Base-by-base conservation (phyloP, 441 rosid genomes). In the Lepidium campestre region DNA sequence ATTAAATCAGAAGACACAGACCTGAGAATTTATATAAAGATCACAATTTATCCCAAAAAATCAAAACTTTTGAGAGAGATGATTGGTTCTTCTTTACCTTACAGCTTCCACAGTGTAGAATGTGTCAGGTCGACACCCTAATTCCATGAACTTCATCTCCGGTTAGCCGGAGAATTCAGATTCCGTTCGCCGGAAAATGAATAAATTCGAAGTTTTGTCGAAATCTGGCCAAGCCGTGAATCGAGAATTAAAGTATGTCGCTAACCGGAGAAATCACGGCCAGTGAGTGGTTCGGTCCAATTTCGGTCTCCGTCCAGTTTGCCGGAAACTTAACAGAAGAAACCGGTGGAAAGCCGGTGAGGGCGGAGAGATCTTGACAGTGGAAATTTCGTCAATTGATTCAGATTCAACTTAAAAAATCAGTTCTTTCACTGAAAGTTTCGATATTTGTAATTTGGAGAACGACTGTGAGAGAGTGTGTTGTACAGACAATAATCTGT, bases 141-240 rank as follows among this genome's bases (percentile, higher is more conserved):
- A 80, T 60, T 85, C 84, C 90, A 87, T 87, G 56, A 80, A 85
- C 83, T 85, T 87, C 93, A 87, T 87, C 80, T 65, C 77, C 77
- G 73, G 70, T 70, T 57, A 12, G 11, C 75, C 32, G 58, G 65
- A 27, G 6, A 47, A 56, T 2, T 57, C 14, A 10, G 34, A 41
- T 49, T 46, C 55, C 44, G 65, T 57, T 64, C 5, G 31, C 65
- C 65, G 75, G 64, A 42, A 52, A 34, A 18, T 7, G 34, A 35
- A 4, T 1, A 23, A 31, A 27, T 44, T 23, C 4, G 40, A 6
- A 39, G 7, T 63, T 55, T 52, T 10, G 17, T 14, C 46, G 15
- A 46, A 35, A 62, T 14, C 8, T 23, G 27, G 4, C 27, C 3
- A 23, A 5, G 27, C 4, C 27, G n/a, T n/a, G n/a, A n/a, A n/a